Percentiles rank a stretch among this genome's conserved stretches.
phyloP scores from a whole-genome alignment of 2,329 filamentous ascomycete genomes.

The Aspergillus pseudoviridinutans region DNA sequence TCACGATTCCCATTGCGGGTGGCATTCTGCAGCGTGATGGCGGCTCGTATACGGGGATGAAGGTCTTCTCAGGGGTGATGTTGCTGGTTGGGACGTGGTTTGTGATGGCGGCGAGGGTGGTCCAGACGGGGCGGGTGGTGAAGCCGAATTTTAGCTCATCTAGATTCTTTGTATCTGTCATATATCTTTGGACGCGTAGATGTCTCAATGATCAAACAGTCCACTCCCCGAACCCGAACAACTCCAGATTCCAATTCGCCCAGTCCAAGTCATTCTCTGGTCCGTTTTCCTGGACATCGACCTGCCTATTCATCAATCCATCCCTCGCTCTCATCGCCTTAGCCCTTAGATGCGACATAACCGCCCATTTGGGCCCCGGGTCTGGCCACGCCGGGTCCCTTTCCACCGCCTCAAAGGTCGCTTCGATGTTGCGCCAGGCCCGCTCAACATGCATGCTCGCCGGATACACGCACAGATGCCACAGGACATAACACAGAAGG shows the following conservation, averaged over 20 bases:
- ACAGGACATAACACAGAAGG: constrained; percentile 43
- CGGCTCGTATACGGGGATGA: constrained; percentile 55
- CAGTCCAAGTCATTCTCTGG: constrained; percentile 8
- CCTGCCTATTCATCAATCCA: not conserved
- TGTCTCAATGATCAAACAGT: constrained; percentile 3
- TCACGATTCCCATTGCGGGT: constrained; percentile 64
- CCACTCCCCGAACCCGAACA: constrained; percentile 19
- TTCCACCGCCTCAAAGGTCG: constrained; percentile 14
- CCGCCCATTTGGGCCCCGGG: constrained; percentile 20
- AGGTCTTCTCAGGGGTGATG: constrained; percentile 61
- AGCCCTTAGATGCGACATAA: constrained; percentile 14
- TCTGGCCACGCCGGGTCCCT: constrained; percentile 16
- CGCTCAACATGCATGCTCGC: constrained; percentile 24
- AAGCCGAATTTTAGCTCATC: constrained; percentile 8
- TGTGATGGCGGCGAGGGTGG: not conserved
- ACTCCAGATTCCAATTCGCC: constrained; percentile 16
- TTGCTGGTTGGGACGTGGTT: constrained; percentile 35
- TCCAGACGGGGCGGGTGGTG: constrained; percentile 1
- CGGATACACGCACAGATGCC: constrained; percentile 42
- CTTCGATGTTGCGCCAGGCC: constrained; percentile 28
- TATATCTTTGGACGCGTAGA: not conserved
- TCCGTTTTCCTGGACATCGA: not conserved
- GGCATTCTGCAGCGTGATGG: constrained; percentile 51
- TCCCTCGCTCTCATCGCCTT: constrained; percentile 15
- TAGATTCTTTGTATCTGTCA: constrained; percentile 9